Evolutionary conservation across 1,139 yeast genomes (phyloP).

Genomic region (Kodamaea anthophila): DNA sequence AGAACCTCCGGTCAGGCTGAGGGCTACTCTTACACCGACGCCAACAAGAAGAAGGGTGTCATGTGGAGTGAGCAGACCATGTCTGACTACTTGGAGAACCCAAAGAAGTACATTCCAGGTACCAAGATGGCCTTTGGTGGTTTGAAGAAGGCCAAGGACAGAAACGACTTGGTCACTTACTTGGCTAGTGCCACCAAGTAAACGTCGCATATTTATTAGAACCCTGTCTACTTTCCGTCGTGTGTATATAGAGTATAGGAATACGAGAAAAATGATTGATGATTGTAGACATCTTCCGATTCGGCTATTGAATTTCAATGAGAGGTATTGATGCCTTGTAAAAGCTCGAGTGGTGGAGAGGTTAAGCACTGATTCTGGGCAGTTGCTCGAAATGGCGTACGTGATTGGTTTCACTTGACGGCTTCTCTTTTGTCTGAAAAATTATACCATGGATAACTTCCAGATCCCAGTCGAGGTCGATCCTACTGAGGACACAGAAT

Average conservation of each 20-base stretch:
- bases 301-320: too few relatives aligned
- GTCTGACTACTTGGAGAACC: slow-evolving; percentile 96
- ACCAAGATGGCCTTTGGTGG: slow-evolving; percentile 99
- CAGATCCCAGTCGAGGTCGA: slow-evolving; percentile 81
- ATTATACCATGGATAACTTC: slow-evolving; percentile 22
- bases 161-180: slow-evolving; percentile 94
- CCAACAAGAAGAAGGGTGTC: slow-evolving; percentile 95
- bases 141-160: slow-evolving; percentile 97
- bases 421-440: neutral
- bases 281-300: too few relatives aligned
- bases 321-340: too few relatives aligned
- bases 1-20: slow-evolving; percentile 88
- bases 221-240: slow-evolving; percentile 2
- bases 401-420: too few relatives aligned
- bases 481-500: slow-evolving; percentile 94
- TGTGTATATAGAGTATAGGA: too few relatives aligned
- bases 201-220: slow-evolving; percentile 10
- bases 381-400: too few relatives aligned
- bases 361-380: too few relatives aligned
- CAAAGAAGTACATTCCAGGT: slow-evolving; percentile 99
- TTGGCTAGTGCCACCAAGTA: slow-evolving; percentile 72
- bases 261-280: too few relatives aligned
- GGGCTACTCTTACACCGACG: slow-evolving; percentile 95
- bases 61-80: slow-evolving; percentile 82
- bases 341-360: too few relatives aligned